Evolutionary conservation across 2,329 filamentous ascomycete genomes (phyloP).

Genomic region (Emergomyces africanus): DNA sequence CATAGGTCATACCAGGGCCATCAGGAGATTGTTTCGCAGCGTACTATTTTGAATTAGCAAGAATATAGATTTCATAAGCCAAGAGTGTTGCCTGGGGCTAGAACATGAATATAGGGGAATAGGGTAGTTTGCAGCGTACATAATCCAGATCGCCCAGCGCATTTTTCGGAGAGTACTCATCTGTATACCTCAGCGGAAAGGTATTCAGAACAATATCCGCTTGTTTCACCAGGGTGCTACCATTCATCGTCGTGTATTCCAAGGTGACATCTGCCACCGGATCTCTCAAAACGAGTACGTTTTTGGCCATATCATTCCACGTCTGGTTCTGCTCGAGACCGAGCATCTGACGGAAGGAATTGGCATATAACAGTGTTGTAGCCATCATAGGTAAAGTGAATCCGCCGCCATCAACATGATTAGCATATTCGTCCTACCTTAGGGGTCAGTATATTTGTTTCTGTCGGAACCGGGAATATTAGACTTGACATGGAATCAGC

Average conservation of each 20-base stretch:
- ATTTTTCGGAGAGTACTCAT: conserved; percentile 38
- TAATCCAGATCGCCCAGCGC: conserved; percentile 51
- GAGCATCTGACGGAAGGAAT: conserved; percentile 44
- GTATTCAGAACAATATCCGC: conserved; percentile 57
- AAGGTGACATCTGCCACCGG: conserved; percentile 46
- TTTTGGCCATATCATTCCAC: conserved; percentile 44
- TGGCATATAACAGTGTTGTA: conserved; percentile 43
- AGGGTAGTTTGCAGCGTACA: conserved; percentile 20
- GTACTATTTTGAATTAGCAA: conserved; percentile 31
- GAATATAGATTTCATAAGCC: neutral
- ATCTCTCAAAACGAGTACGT: conserved; percentile 44
- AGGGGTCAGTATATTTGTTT: neutral
- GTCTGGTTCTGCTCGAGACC: conserved; percentile 43
- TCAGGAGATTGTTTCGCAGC: conserved; percentile 54
- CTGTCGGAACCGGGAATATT: neutral
- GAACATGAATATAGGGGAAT: neutral
- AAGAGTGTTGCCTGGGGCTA: neutral
- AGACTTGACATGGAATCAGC: neutral
- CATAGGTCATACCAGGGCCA: conserved; percentile 62
- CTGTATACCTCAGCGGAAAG: conserved; percentile 49
- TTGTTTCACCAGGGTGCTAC: conserved; percentile 54
- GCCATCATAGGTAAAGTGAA: conserved; percentile 54
- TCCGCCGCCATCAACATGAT: conserved; percentile 53
- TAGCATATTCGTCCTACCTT: conserved; percentile 51
- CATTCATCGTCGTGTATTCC: conserved; percentile 55